Evolutionary conservation across 2,329 filamentous ascomycete species (phyloP), one percentile per base, ranked within the genome.

Genomic region (Pseudocercospora crystallina): DNA sequence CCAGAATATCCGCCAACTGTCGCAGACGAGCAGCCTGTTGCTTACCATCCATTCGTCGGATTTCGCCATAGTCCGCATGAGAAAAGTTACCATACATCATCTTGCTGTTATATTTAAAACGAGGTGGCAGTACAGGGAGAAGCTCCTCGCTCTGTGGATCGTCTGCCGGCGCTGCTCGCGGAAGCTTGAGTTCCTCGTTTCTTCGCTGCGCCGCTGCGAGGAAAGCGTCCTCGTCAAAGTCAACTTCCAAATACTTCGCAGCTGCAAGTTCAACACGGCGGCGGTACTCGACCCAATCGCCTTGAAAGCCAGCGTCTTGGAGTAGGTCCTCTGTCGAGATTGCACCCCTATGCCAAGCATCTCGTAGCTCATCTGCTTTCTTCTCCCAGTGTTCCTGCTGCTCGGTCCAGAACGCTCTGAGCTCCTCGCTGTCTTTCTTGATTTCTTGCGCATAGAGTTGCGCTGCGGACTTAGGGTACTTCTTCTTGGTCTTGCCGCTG

Each of bases 41-140:
- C 35, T 56, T 57, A 20, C 56, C 54, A 26, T 54, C 44, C 3
- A 59, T 42, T 2, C 30, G 13, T 32, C 52, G 47, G 8, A 62
- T 46, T 7, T 43, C 40, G 13, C 39, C 29, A 43, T 56, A 57
- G n/a, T 54, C 46, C 17, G 51, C 56, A 14, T 50, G 43, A 2
- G 57, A 43, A 32, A 62, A 56, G 35, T 59, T 51, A 20, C 58
- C 46, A 47, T 61, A 61, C 29, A 62, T 49, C 39, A 56, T 60
- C 9, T 43, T 35, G 8, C 42, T 34, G 3, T 58, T 40, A 26
- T 39, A 47, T 2, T 15, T 8, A 40, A 61, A 61, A 17, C 32
- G 45, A 1, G 49, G 42, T n/a, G 47, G 49, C 10, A 56, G 40
- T 9, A 51, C 51, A 7, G 4, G 20, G 4, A 26, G 20, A 26